Base-by-base conservation (phyloP, 495 filamentous ascomycete species). In the Podospora bellae-mahoneyi region DNA sequence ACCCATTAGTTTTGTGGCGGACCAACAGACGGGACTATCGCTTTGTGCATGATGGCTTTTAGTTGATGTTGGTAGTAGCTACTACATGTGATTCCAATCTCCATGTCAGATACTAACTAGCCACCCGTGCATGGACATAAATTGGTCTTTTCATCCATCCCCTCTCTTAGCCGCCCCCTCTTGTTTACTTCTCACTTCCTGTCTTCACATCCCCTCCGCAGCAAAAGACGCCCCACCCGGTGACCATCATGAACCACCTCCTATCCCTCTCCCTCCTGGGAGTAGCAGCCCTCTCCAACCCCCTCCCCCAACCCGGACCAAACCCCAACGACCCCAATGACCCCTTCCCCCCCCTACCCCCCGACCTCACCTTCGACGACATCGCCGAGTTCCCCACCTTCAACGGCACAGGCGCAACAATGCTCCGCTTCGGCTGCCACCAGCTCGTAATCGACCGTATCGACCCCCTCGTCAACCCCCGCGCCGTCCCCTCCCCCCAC, bases 381-480 rank as follows among this genome's bases (percentile, higher is more conserved):
- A 16, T 48, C 39, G 9, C 5, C 39, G n/a, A 58, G 7, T 58
- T 58, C 55, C 55, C 55, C 55, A 20, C 55, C 55, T 58, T 20
- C 55, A 58, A 58, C 19, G 55, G 55, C 55, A 58, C 55, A 19
- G 55, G 55, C 55, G n/a, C 55, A 18, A 58, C 60, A 2, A 62
- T 62, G 60, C 30, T 62, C 19, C 60, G 60, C 23, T 62, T 62
- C 30, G 60, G 60, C 23, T 62, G 60, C 30, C 30, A 28, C 26
- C 60, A 62, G 27, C 26, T 62, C 60, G 60, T 62, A 26, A 62
- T 62, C 30, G 60, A 62, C 23, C 60, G 60, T 16, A 19, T 62
- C 30, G 60, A 62, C 30, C 60, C 60, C 60, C 60, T 62, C 30
- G 60, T 62, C 19, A 62, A 62, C 27, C 60, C 60, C 30, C 18